Evolutionary conservation across 75 land plant species (phyloP), one percentile per base, ranked within the genome.

Genomic region (Pinus taeda): DNA sequence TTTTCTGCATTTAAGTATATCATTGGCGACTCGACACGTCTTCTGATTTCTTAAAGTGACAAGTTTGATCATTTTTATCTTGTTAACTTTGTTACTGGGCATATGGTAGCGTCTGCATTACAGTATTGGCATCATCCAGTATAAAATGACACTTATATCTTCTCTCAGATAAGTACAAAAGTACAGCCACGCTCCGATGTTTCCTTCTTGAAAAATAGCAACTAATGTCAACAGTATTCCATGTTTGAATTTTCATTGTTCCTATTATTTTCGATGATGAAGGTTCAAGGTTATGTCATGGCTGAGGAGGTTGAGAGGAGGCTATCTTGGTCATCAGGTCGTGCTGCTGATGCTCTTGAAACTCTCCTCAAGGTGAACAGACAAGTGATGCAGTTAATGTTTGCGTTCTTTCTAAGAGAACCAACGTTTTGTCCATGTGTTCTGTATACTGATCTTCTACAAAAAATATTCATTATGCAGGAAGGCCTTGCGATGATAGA

Each of bases 401-500:
- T 33, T 20, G n/a, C 9, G 3, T 39, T 8, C 13, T 69, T 69
- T 69, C n/a, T 7, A 69, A 69, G 53, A 39, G 9, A 39, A 20
- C 18, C 53, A 69, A 61, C 3, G 57, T 20, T 42, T 64, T 57
- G 29, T 24, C 71, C 45, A 30, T 21, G 29, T 72, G 57, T 69
- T 73, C 57, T 45, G 4, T 26, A 20, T 42, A 13, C 75, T 72
- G 17, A 45, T 70, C 20, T 24, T 20, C 12, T 39, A 37, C 18
- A 15, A 65, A 69, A 42, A 69, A 37, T 3, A 18, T 20, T n/a
- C n/a, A 39, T 24, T 22, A 8, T 75, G 74, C 89, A 95, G 98
- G 99, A 96, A 75, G 99, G 99, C 69, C 88, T 96, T 65, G 89
- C 94, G 21, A 92, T 96, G 95, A 84, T 93, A 59, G 97, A 96